Base-by-base conservation (phyloP, 2,329 filamentous ascomycete genomes). In the Leptographium wingfieldii region DNA sequence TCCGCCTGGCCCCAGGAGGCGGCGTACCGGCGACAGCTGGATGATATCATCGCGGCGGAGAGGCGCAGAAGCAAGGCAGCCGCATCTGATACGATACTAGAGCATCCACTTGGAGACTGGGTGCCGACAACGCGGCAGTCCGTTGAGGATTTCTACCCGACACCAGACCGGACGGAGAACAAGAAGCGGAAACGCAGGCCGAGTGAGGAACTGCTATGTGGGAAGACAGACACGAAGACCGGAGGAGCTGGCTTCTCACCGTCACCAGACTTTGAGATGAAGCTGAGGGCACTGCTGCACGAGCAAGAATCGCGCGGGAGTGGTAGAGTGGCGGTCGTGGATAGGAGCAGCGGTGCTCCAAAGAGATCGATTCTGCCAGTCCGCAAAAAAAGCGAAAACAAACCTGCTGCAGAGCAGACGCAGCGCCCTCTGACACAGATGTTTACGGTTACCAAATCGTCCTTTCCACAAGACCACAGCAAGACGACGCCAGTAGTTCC, bases 1-100 rank as follows among this genome's bases (percentile, higher is more conserved):
- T 78, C 83, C n/a, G 83, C 84, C 0, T 99, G 94, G 92, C 87
- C 96, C 59, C 92, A 96, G 65, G 92, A 97, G 69, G 85, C 90
- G 55, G 92, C 96, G 68, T 92, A 87, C 68, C 77, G 83, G 38
- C 76, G 84, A 52, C 79, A 87, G 65, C 75, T 95, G 2, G 72
- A 76, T 35, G 74, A 80, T 31, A 76, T 95, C 29, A 81, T 88
- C 10, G 59, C 35, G 7, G 46, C 61, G 3, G 80, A 76, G 69
- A 75, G 11, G 33, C 25, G 29, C 51, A 31, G 49, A 7, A 16
- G 2, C 56, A 25, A 31, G 27, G 43, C 55, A 12, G n/a, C 7
- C 56, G 27, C 27, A n/a, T 3, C 27, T 6, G 29, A 22, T 14
- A 5, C 80, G 73, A 0, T 94, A 92, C 7, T 75, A 40, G 72